Base-by-base conservation (phyloP, 202 grass and related monocot genomes). In the Tripidium arundinaceum region DNA sequence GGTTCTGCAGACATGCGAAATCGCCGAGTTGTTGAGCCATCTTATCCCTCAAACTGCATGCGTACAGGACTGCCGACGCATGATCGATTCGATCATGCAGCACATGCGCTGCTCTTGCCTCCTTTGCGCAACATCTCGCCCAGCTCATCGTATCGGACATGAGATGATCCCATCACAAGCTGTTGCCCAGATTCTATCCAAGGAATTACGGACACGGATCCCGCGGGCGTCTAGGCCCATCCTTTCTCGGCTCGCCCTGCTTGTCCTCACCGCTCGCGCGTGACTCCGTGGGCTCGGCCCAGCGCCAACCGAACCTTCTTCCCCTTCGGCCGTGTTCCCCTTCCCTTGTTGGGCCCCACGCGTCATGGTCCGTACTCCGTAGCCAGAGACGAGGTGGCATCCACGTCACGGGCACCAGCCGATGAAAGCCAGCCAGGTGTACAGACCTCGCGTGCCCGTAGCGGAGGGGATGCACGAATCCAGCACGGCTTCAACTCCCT, bases 131-230 rank as follows among this genome's bases (percentile, higher is more conserved):
- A 50, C 69, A 72, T 31, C 25, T 71, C 41, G 25, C 7, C 14
- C 68, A 49, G 42, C 40, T 16, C 22, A 68, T n/a, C 19, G 5
- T 0, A 26, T 12, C 10, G 24, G 58, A 15, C 12, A 62, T 29
- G 60, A 62, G 67, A 14, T 45, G 41, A 47, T 28, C 42, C 68
- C 69, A 52, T 72, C 43, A 7, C 26, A 19, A 29, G 5, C 69
- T 72, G 26, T 49, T 11, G 43, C 0, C 62, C 12, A 67, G 62
- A 79, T 79, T 79, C 76, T 12, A 39, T 65, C 64, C 76, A 65
- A 67, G 19, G 64, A 4, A 67, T 54, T 38, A 16, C 62, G 31
- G 76, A 79, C 62, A 18, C 62, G 76, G 62, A 79, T 79, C 45
- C n/a, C 43, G 21, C 63, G 76, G 62, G 1, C 42, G 18, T 5